These are phyloP conservation scores for Plasmodium malariae DNA, from an alignment of 169 alveolate species.

Conservation along the genomic window DNA sequence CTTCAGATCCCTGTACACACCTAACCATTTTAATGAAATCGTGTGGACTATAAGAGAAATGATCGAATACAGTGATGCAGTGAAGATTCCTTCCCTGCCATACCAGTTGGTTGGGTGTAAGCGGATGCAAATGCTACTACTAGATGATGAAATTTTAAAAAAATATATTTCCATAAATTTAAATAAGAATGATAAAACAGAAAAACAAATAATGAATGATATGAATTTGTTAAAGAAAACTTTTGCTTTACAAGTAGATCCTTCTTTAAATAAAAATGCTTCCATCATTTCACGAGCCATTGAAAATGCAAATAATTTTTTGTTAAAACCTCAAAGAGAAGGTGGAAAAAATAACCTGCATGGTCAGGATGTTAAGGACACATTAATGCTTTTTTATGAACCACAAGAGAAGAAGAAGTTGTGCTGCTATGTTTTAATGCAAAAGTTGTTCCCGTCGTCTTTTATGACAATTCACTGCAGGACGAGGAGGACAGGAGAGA, in stretches of 20 bases:
- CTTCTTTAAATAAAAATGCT: slow-evolving; percentile 23
- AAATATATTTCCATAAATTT: slow-evolving; percentile 31
- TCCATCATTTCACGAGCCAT: slow-evolving; percentile 72
- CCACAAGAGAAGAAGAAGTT: slow-evolving; percentile 54
- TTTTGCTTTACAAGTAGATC: slow-evolving; percentile 74
- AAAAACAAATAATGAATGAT: slow-evolving; percentile 29
- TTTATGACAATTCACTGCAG: slow-evolving; percentile 45
- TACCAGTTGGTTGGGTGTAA: slow-evolving; percentile 88
- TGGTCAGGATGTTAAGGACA: slow-evolving; percentile 78
- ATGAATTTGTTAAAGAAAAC: slow-evolving; percentile 59
- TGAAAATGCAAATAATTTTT: slow-evolving; percentile 71
- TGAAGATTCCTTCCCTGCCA: slow-evolving; percentile 85
- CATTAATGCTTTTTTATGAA: slow-evolving; percentile 69
- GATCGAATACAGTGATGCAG: slow-evolving; percentile 85
- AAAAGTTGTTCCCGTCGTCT: slow-evolving; percentile 44
- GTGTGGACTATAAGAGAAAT: slow-evolving; percentile 84
- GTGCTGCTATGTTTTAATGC: slow-evolving; percentile 48
- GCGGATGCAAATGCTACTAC: slow-evolving; percentile 83
- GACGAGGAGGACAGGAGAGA: slow-evolving; percentile 15
- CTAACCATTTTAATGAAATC: slow-evolving; percentile 80
- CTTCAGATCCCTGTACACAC: slow-evolving; percentile 83
- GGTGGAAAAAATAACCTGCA: slow-evolving; percentile 90
- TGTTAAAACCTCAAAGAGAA: slow-evolving; percentile 89
- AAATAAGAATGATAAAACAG: slow-evolving; percentile 47
- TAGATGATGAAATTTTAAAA: slow-evolving; percentile 76